These are phyloP conservation scores for Aspergillus phoenicis DNA, from an alignment of 2,329 filamentous ascomycete genomes.

Conservation along the genomic window DNA sequence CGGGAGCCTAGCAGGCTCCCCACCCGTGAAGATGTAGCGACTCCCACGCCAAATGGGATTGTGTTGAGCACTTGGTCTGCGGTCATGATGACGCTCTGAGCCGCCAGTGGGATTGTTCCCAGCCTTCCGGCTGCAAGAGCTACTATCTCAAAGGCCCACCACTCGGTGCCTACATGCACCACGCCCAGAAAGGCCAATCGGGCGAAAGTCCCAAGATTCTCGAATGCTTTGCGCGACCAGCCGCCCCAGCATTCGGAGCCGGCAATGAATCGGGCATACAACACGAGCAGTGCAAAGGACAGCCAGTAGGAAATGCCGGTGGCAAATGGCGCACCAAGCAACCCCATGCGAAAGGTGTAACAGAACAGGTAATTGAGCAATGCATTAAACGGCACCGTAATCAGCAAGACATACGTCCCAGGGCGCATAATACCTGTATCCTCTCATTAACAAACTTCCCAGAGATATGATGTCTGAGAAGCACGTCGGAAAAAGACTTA, in stretches of 20 bases:
- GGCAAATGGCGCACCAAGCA: conserved; percentile 78
- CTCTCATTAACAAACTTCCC: not conserved
- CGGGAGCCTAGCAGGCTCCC: conserved; percentile 77
- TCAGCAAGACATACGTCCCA: conserved; percentile 64
- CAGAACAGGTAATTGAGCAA: conserved; percentile 69
- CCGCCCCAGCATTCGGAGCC: conserved; percentile 82
- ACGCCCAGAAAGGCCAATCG: conserved; percentile 75
- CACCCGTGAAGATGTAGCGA: conserved; percentile 75
- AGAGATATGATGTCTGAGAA: not conserved
- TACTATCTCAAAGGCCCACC: conserved; percentile 94
- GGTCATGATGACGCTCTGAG: conserved; percentile 88
- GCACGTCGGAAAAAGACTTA: conserved; percentile 26
- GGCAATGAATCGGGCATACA: conserved; percentile 70
- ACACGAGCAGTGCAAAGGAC: conserved; percentile 74
- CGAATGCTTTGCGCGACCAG: conserved; percentile 64
- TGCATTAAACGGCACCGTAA: conserved; percentile 63
- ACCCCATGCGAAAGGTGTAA: conserved; percentile 68
- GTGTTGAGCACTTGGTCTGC: conserved; percentile 83
- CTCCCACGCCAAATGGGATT: conserved; percentile 82
- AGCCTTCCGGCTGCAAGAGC: conserved; percentile 78
- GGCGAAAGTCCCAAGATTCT: conserved; percentile 70
- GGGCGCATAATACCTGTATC: conserved; percentile 61
- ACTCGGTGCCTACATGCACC: conserved; percentile 84
- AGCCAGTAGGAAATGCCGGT: conserved; percentile 86
- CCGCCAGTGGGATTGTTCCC: conserved; percentile 76